Evolutionary conservation across 148 eudicot genomes (phyloP).

Genomic region (Agrostemma githago): DNA sequence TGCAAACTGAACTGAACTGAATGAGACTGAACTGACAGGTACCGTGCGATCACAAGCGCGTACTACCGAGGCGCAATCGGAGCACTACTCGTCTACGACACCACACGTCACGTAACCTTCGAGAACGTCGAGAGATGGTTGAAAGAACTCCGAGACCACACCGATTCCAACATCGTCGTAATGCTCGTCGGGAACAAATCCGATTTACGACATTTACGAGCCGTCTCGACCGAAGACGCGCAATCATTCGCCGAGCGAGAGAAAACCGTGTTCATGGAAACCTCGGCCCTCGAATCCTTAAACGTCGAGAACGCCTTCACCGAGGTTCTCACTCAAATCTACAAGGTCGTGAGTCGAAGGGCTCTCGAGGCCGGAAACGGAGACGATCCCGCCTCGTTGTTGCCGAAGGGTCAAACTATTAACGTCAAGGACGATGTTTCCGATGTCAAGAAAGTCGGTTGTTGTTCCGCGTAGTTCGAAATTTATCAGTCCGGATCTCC

Average conservation of each 20-base stretch:
- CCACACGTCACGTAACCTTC: slow-evolving; percentile 57
- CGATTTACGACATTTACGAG: slow-evolving; percentile 58
- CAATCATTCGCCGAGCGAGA: slow-evolving; percentile 54
- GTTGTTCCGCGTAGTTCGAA: slow-evolving; percentile 56
- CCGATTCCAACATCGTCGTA: slow-evolving; percentile 58
- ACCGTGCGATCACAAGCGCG: slow-evolving; percentile 71
- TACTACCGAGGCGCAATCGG: slow-evolving; percentile 72
- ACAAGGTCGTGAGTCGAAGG: slow-evolving; percentile 47
- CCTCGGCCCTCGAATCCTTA: slow-evolving; percentile 58
- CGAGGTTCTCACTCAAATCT: slow-evolving; percentile 53
- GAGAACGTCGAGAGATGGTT: slow-evolving; percentile 68
- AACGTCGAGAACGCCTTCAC: slow-evolving; percentile 62
- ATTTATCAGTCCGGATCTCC: too few species aligned
- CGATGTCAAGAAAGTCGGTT: slow-evolving; percentile 56
- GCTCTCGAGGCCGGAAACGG: slow-evolving; percentile 60
- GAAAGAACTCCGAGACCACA: slow-evolving; percentile 66
- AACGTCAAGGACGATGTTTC: slow-evolving; percentile 65
- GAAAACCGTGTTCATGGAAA: slow-evolving; percentile 52
- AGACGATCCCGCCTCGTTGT: slow-evolving; percentile 46
- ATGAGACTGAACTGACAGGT: slow-evolving; percentile 21
- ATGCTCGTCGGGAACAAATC: slow-evolving; percentile 72
- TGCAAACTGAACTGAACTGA: too few species aligned
- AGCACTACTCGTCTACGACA: slow-evolving; percentile 57
- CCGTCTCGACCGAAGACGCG: slow-evolving; percentile 62
- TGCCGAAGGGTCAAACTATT: slow-evolving; percentile 64